Evolutionary conservation across 805 yeast species (phyloP).

Genomic region (Candida lessepsii): DNA sequence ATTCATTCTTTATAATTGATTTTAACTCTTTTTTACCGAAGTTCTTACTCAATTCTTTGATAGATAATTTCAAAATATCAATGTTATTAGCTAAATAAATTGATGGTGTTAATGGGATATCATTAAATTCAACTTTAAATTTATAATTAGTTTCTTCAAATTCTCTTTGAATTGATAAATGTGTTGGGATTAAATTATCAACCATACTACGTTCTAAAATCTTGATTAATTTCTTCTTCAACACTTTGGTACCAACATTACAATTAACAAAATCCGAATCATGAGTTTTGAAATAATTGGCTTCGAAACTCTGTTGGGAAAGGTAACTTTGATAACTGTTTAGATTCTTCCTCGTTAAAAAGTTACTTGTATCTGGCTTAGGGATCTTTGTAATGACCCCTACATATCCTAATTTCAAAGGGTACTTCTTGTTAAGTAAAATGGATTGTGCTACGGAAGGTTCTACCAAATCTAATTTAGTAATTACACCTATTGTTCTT

Average conservation of each 20-base stretch:
- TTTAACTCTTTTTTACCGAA: conserved; percentile 83
- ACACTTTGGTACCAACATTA: conserved; percentile 68
- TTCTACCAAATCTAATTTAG: conserved; percentile 87
- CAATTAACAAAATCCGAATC: conserved; percentile 61
- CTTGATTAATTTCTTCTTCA: conserved; percentile 78
- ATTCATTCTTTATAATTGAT: conserved; percentile 72
- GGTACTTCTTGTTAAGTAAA: conserved; percentile 77
- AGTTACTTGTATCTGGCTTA: conserved; percentile 19
- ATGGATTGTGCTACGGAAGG: conserved; percentile 68
- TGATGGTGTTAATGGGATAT: conserved; percentile 88
- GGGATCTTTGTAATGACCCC: conserved; percentile 94
- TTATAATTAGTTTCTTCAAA: conserved; percentile 89
- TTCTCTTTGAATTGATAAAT: conserved; percentile 80
- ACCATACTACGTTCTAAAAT: conserved; percentile 93
- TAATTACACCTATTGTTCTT: conserved; percentile 93
- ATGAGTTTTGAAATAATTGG: conserved; percentile 59
- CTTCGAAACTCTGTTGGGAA: conserved; percentile 61
- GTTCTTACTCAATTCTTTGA: conserved; percentile 80
- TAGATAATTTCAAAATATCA: conserved; percentile 78
- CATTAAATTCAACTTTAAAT: conserved; percentile 96
- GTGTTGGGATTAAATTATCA: conserved; percentile 81
- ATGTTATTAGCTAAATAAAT: conserved; percentile 90
- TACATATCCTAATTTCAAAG: conserved; percentile 93
- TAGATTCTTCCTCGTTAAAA: conserved; percentile 47
- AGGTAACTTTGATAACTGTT: conserved; percentile 62